Conservation (phyloP, 176 grass and related monocot genomes). For the Triticum dicoccoides region DNA sequence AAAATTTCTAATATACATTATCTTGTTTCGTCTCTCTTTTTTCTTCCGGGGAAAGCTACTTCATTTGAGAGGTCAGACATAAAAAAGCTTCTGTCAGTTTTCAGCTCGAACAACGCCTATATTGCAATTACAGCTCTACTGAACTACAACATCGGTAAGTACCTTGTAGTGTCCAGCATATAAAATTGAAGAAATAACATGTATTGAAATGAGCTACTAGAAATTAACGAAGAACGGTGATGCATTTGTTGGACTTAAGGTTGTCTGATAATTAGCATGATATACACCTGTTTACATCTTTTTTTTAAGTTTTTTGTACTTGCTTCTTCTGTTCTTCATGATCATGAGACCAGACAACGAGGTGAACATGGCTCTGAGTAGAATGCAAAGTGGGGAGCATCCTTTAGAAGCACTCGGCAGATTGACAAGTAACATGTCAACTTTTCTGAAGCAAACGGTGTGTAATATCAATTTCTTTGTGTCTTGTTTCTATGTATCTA, state of each 20-base stretch:
- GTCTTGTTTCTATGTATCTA: neutral
- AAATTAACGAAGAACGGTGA: neutral
- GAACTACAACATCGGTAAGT: constrained; percentile 60
- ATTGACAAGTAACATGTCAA: constrained; percentile 45
- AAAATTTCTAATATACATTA: neutral
- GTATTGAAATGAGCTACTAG: neutral
- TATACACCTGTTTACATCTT: neutral
- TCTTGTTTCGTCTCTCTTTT: neutral
- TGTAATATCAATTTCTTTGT: neutral
- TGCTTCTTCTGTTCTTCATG: constrained; percentile 6
- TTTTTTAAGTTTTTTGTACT: neutral
- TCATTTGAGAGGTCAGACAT: constrained; percentile 61
- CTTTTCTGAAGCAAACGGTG: constrained; percentile 42
- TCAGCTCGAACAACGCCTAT: constrained; percentile 31
- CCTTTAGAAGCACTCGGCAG: constrained; percentile 46
- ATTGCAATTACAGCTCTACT: constrained; percentile 52
- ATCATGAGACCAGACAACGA: constrained; percentile 50
- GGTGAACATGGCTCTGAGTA: constrained; percentile 38
- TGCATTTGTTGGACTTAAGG: neutral
- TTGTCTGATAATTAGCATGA: neutral
- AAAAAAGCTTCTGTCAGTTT: constrained; percentile 41
- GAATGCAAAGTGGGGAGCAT: constrained; percentile 44
- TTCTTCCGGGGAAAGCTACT: constrained; percentile 42
- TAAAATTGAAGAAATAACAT: neutral
- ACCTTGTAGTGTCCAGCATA: neutral